Evolutionary conservation across 192 early-diverging fungal species (phyloP).

Genomic region (Kickxella alabastrina): DNA sequence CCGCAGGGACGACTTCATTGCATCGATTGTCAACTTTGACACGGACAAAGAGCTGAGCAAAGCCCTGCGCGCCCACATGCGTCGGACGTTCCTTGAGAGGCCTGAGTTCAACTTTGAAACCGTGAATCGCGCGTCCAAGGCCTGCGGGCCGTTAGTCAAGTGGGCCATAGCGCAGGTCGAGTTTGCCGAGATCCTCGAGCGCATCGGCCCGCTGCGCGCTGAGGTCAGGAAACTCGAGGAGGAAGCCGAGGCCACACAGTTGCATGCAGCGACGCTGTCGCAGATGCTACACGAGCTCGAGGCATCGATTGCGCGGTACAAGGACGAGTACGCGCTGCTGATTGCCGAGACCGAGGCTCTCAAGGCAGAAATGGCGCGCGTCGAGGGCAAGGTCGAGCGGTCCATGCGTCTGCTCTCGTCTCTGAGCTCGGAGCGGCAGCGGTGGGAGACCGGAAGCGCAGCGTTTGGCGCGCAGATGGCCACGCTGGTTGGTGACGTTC

Average conservation of each 20-base stretch:
- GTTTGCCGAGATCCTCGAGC: slow-evolving; percentile 89
- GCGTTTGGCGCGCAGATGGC: slow-evolving; percentile 96
- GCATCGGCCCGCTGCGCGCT: slow-evolving; percentile 88
- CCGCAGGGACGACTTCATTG: slow-evolving; percentile 95
- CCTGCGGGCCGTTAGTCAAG: slow-evolving; percentile 96
- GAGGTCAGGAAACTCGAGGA: slow-evolving; percentile 85
- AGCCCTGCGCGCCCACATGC: slow-evolving; percentile 76
- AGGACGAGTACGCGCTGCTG: slow-evolving; percentile 95
- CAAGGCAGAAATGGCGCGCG: slow-evolving; percentile 88
- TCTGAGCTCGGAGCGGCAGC: slow-evolving; percentile 84
- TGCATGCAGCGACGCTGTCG: slow-evolving; percentile 69
- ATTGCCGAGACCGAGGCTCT: slow-evolving; percentile 89
- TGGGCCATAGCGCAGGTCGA: slow-evolving; percentile 98
- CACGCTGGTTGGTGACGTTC: slow-evolving; percentile 95
- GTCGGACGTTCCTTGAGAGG: slow-evolving; percentile 70
- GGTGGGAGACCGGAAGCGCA: slow-evolving; percentile 87
- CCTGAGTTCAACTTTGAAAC: slow-evolving; percentile 90
- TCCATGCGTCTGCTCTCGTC: slow-evolving; percentile 82
- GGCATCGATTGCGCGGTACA: slow-evolving; percentile 83
- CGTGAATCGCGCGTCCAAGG: slow-evolving; percentile 96
- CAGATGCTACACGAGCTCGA: slow-evolving; percentile 82
- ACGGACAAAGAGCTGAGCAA: slow-evolving; percentile 79
- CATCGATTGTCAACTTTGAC: slow-evolving; percentile 93
- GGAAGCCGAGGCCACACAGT: slow-evolving; percentile 68
- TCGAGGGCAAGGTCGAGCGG: slow-evolving; percentile 90